phyloP scores from a whole-genome alignment of 108 stramenopile species.

The Ochromonas danica region DNA sequence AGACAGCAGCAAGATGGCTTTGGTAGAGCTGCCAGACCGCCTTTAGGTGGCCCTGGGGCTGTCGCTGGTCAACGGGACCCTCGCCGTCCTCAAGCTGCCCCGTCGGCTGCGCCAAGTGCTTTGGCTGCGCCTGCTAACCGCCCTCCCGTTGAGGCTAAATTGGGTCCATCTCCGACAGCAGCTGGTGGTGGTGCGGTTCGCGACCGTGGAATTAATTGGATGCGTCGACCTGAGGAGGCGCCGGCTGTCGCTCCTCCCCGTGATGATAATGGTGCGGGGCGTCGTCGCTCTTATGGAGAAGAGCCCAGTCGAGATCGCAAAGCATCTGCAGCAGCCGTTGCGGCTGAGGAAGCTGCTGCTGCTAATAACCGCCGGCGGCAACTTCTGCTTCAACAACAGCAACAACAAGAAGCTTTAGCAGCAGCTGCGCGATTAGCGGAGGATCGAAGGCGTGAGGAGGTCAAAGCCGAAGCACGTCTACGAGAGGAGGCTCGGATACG shows the following conservation, averaged over 20 bases:
- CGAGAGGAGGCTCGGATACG: slow-evolving; percentile 15
- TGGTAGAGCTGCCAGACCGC: no score
- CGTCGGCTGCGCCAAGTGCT: background rate
- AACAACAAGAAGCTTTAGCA: background rate
- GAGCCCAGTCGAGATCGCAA: background rate
- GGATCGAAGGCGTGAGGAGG: background rate
- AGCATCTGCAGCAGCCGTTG: background rate
- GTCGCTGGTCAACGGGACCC: background rate
- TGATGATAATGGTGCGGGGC: background rate
- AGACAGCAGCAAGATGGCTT: slow-evolving; percentile 41
- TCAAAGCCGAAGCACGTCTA: slow-evolving; percentile 7
- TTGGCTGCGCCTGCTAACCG: background rate
- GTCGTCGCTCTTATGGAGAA: background rate
- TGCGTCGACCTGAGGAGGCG: background rate
- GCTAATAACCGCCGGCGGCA: background rate
- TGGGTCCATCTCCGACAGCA: no score
- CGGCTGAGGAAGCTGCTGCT: background rate
- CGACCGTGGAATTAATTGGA: slow-evolving; percentile 9
- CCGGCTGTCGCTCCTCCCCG: background rate
- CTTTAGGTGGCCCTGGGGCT: background rate
- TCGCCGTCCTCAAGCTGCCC: background rate
- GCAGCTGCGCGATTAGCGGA: background rate
- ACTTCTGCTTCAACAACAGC: background rate
- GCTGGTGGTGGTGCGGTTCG: slow-evolving; percentile 4
- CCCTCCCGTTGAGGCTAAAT: no score